Evolutionary conservation across 2,329 filamentous ascomycete species (phyloP).

Genomic region (Fusarium udum): DNA sequence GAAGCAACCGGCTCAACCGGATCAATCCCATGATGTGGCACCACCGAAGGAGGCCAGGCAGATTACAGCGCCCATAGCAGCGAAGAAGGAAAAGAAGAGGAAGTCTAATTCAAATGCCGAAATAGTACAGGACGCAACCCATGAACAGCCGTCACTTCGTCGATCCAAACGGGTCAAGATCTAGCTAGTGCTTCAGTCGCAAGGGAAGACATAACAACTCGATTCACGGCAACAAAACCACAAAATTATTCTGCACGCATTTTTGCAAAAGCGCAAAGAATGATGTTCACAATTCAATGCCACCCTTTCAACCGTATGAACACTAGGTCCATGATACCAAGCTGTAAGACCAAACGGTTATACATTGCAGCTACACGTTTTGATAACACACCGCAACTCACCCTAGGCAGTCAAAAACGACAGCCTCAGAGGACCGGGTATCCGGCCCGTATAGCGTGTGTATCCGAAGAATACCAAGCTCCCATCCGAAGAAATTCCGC

Average conservation of each 20-base stretch:
- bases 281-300: not conserved
- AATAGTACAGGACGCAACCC: slow-evolving; percentile 23
- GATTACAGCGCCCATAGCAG: not conserved
- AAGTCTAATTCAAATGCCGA: slow-evolving; percentile 19
- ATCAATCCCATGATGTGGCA: not conserved
- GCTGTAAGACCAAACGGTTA: not conserved
- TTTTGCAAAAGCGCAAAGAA: not conserved
- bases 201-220: not conserved
- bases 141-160: slow-evolving; percentile 26
- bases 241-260: not conserved
- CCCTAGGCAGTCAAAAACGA: not conserved
- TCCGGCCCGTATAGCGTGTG: slow-evolving; percentile 38
- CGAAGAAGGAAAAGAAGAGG: slow-evolving; percentile 35
- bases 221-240: not conserved
- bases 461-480: slow-evolving; percentile 38
- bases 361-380: not conserved
- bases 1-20: slow-evolving; percentile 46
- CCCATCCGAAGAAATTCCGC: slow-evolving; percentile 40
- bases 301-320: not conserved
- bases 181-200: slow-evolving; percentile 18
- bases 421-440: slow-evolving; percentile 25
- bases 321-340: not conserved
- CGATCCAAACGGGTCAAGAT: slow-evolving; percentile 40
- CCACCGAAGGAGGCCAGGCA: slow-evolving; percentile 19
- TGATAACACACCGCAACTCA: slow-evolving; percentile 1